A percentile compares a stretch with the other conserved stretches of the same genome.
Evolutionary conservation across 1,284 basidiomycete species (phyloP).

Genomic region (Neolentinus lepideus): DNA sequence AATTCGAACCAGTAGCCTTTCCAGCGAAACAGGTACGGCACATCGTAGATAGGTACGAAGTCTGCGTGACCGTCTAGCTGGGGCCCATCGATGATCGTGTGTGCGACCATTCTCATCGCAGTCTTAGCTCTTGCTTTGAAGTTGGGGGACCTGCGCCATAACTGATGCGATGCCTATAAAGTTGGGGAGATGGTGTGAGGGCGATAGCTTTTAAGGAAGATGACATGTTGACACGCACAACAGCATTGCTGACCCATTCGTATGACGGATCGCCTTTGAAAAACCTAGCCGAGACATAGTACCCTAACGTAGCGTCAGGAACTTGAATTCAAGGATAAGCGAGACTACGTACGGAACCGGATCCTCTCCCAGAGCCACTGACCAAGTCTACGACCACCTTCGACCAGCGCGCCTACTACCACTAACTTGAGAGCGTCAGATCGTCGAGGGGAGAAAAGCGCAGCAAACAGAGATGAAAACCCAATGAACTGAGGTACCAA

Average conservation of each 20-base stretch:
- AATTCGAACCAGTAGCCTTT: conserved; percentile 43
- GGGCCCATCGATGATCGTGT: conserved; percentile 11
- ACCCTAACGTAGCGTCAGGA: conserved; percentile 22
- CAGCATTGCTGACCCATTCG: conserved; percentile 40
- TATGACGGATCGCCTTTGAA: conserved; percentile 39
- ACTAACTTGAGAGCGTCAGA: conserved; percentile 22
- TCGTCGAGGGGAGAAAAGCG: background rate
- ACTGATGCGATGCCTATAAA: conserved; percentile 35
- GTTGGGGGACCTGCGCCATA: conserved; percentile 40
- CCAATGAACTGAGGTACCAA: background rate
- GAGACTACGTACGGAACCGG: conserved; percentile 28
- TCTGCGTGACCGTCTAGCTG: conserved; percentile 24
- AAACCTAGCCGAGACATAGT: conserved; percentile 38
- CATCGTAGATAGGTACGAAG: conserved; percentile 38
- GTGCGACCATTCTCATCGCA: conserved; percentile 32
- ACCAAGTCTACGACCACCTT: conserved; percentile 34
- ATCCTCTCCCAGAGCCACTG: conserved; percentile 37
- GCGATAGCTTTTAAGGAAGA: background rate
- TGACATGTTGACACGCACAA: conserved; percentile 24
- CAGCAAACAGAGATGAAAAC: conserved; percentile 1
- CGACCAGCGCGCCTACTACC: conserved; percentile 35
- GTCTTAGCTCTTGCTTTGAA: conserved; percentile 37
- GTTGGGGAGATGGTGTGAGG: background rate
- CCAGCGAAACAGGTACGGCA: conserved; percentile 41
- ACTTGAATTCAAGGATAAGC: conserved; percentile 4